A percentile compares a stretch with the other conserved stretches of the same genome.
phyloP scores from a whole-genome alignment of 2,329 filamentous ascomycete species.

The Grosmannia huntii region DNA sequence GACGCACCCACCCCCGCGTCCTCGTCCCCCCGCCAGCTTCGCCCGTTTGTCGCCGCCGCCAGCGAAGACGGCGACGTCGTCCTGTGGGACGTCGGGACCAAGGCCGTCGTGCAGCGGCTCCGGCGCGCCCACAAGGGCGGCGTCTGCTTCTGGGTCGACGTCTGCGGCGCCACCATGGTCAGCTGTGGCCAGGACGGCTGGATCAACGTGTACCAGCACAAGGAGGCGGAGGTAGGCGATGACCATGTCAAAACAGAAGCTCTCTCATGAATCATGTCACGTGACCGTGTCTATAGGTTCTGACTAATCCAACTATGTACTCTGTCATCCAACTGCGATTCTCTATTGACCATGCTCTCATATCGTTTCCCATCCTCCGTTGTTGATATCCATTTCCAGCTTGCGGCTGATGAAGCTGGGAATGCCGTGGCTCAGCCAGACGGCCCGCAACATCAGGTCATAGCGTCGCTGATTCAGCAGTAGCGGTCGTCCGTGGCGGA shows the following conservation, averaged over 20 bases:
- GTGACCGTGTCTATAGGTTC: too few species aligned
- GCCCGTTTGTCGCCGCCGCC: slow-evolving; percentile 59
- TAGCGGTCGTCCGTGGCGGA: slow-evolving; percentile 76
- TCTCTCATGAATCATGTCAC: too few species aligned
- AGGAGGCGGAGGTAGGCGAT: neutral
- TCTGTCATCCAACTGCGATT: too few species aligned
- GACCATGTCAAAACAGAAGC: too few species aligned
- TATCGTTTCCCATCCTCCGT: slow-evolving; percentile 91
- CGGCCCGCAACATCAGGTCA: slow-evolving; percentile 71
- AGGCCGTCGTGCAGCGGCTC: slow-evolving; percentile 63
- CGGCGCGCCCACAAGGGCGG: slow-evolving; percentile 37
- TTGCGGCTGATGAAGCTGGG: slow-evolving; percentile 82
- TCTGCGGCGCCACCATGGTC: slow-evolving; percentile 41
- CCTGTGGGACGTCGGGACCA: slow-evolving; percentile 83
- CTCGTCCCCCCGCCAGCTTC: too few species aligned
- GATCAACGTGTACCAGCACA: slow-evolving; percentile 35
- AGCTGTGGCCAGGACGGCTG: slow-evolving; percentile 43
- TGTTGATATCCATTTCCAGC: slow-evolving; percentile 91
- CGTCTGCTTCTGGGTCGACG: slow-evolving; percentile 55
- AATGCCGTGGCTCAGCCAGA: slow-evolving; percentile 78
- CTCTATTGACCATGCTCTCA: too few species aligned
- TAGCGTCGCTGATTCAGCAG: slow-evolving; percentile 92
- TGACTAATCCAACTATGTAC: too few species aligned
- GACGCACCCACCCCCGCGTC: too few species aligned
- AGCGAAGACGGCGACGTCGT: slow-evolving; percentile 80